Conservation (phyloP, 2,329 filamentous ascomycete species). For the Penicillium decumbens region DNA sequence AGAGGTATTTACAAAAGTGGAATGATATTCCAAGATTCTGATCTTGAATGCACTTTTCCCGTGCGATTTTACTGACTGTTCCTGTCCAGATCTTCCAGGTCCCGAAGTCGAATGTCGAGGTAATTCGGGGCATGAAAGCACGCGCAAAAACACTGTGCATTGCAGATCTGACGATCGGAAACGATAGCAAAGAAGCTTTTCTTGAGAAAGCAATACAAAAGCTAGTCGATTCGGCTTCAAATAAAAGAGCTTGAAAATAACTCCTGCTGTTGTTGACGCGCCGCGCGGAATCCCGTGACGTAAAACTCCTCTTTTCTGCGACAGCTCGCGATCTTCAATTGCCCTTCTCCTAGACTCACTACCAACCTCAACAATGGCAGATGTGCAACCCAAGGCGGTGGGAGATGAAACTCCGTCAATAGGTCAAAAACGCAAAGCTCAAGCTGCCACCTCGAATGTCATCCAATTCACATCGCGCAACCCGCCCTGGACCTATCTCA, state of each 20-base stretch:
- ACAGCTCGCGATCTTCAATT: conserved; percentile 1
- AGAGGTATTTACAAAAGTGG: conserved; percentile 41
- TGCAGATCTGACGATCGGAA: conserved; percentile 25
- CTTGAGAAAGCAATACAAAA: conserved; percentile 19
- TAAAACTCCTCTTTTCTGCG: conserved; percentile 9
- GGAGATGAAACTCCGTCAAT: background rate
- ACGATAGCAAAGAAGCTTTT: conserved; percentile 31
- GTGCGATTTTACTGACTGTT: background rate
- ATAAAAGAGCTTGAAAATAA: background rate
- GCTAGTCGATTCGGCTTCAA: conserved; percentile 18
- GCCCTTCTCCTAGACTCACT: background rate
- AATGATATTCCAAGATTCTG: background rate
- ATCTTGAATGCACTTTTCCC: background rate
- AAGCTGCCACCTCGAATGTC: conserved; percentile 15
- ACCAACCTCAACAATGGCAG: conserved; percentile 3
- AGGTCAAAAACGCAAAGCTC: conserved; percentile 27
- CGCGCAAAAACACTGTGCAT: conserved; percentile 57
- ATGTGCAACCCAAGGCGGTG: background rate
- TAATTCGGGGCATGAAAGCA: conserved; percentile 60
- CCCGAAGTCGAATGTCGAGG: conserved; percentile 60
- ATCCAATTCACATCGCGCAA: conserved; percentile 40
- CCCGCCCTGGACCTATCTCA: conserved; percentile 44
- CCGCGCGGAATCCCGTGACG: conserved; percentile 23
- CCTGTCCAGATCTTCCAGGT: conserved; percentile 52
- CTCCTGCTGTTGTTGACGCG: background rate